Base-by-base conservation (phyloP, 257 asterid species). In the Henckelia pumila region DNA sequence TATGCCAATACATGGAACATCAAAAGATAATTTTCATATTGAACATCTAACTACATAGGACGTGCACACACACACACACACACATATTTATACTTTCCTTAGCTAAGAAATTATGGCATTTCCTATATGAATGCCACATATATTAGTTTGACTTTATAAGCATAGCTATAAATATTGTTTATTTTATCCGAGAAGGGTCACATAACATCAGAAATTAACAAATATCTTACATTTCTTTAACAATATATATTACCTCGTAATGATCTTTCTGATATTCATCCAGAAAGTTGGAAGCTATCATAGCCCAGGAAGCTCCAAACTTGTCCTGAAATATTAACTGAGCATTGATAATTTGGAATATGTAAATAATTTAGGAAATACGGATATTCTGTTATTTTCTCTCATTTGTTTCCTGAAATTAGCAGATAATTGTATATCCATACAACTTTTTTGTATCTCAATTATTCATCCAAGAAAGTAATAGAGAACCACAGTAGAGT, bases 291-390 rank as follows among this genome's bases (percentile, higher is more conserved):
- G 99, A 86, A 70, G 99, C 92, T 57, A 91, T 73, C 40, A 88
- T 73, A 37, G 84, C 73, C 99, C 97, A 90, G 50, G 91, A 82
- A 76, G 83, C 83, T 74, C 95, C 99, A 65, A 94, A 88, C 69
- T 79, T 91, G 60, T 90, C 96, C 99, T 93, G 88, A 70, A 77
- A 86, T 40, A 21, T 24, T 28, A 25, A 60, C 17, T 4, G 6
- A 10, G 25, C 22, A 11, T 68, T 17, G 52, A 25, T 47, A 47
- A 47, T 47, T 14, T 47, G 53, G 53, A 16, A 14, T 47, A 47
- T 16, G 53, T 2, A 47, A 40, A 47, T 47, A 47, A 2, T 47
- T 40, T 16, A 47, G 19, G 21, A 47, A 16, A 16, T 47, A 47
- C 16, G 53, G 19, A 47, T 47, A 47, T 47, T 16, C 20, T 47